Evolutionary conservation across 495 filamentous ascomycete genomes (phyloP).

Genomic region (Parmelia sp.): DNA sequence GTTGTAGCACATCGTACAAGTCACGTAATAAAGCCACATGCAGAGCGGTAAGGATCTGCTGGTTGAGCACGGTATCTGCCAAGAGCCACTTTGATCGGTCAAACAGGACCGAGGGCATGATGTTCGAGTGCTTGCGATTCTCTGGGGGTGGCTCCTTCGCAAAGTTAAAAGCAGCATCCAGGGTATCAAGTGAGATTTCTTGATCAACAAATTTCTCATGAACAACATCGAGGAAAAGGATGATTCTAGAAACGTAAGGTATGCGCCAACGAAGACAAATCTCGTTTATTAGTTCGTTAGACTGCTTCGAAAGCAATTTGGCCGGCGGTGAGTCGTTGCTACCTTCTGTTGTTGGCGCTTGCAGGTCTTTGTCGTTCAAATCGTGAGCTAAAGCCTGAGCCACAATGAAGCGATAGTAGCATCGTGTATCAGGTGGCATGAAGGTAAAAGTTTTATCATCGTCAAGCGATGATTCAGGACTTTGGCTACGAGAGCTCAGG

Average conservation of each 20-base stretch:
- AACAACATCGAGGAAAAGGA: slow-evolving; percentile 79
- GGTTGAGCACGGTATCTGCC: slow-evolving; percentile 67
- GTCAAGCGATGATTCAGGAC: slow-evolving; percentile 36
- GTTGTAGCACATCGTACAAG: slow-evolving; percentile 76
- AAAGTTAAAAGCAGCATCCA: slow-evolving; percentile 76
- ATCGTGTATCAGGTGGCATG: slow-evolving; percentile 78
- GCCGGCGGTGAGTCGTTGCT: slow-evolving; percentile 49
- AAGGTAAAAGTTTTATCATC: slow-evolving; percentile 66
- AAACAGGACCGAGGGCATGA: slow-evolving; percentile 41
- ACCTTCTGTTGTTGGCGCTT: slow-evolving; percentile 47
- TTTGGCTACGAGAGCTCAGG: slow-evolving; percentile 56
- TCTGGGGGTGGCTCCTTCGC: slow-evolving; percentile 65
- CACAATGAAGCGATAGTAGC: slow-evolving; percentile 72
- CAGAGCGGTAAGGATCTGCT: slow-evolving; percentile 63
- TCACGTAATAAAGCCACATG: slow-evolving; percentile 83
- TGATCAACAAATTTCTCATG: slow-evolving; percentile 79
- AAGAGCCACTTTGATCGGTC: slow-evolving; percentile 72
- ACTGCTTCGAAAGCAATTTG: slow-evolving; percentile 72
- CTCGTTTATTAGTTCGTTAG: slow-evolving; percentile 76
- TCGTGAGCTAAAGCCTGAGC: slow-evolving; percentile 67
- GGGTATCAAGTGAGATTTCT: slow-evolving; percentile 69
- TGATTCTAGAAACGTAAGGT: slow-evolving; percentile 70
- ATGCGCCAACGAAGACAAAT: slow-evolving; percentile 85
- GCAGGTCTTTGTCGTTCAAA: slow-evolving; percentile 50
- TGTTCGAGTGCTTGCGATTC: slow-evolving; percentile 45